phyloP scores from a whole-genome alignment of 2,329 filamentous ascomycete species.

The Pleoardoris graminearum region DNA sequence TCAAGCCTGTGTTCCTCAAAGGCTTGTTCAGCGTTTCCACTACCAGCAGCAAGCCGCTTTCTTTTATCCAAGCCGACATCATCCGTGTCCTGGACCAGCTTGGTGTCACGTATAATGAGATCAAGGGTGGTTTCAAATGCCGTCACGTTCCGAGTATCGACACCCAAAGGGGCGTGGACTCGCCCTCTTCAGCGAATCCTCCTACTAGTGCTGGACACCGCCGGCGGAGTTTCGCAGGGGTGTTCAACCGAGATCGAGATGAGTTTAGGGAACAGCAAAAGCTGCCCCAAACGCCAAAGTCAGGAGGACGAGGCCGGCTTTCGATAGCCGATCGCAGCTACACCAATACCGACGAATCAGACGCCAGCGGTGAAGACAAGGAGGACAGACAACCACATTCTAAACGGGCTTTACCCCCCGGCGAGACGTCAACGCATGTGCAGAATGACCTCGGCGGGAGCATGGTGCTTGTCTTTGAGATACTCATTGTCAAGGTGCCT shows the following conservation, averaged over 20 bases:
- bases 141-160: slow-evolving; percentile 88
- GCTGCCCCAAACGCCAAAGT: slow-evolving; percentile 55
- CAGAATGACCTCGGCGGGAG: slow-evolving; percentile 85
- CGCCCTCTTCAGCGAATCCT: slow-evolving; percentile 36
- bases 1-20: slow-evolving; percentile 94
- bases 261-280: slow-evolving; percentile 67
- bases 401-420: slow-evolving; percentile 58
- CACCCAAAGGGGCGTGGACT: slow-evolving; percentile 71
- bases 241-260: slow-evolving; percentile 65
- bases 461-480: slow-evolving; percentile 88
- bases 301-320: slow-evolving; percentile 50
- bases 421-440: slow-evolving; percentile 89
- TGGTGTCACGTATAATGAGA: slow-evolving; percentile 88
- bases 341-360: slow-evolving; percentile 83
- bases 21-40: slow-evolving; percentile 97
- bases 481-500: slow-evolving; percentile 96
- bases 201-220: slow-evolving; percentile 57
- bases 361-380: slow-evolving; percentile 67
- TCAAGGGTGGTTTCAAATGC: slow-evolving; percentile 91
- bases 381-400: slow-evolving; percentile 48
- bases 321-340: slow-evolving; percentile 69
- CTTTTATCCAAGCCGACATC: slow-evolving; percentile 84
- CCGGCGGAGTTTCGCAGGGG: slow-evolving; percentile 75
- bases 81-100: slow-evolving; percentile 86
- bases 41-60: slow-evolving; percentile 86